Percentiles rank a stretch among this genome's conserved stretches.
These are phyloP conservation scores for Rubia yunnanensis DNA, from an alignment of 257 asterid genomes.

Conservation along the genomic window DNA sequence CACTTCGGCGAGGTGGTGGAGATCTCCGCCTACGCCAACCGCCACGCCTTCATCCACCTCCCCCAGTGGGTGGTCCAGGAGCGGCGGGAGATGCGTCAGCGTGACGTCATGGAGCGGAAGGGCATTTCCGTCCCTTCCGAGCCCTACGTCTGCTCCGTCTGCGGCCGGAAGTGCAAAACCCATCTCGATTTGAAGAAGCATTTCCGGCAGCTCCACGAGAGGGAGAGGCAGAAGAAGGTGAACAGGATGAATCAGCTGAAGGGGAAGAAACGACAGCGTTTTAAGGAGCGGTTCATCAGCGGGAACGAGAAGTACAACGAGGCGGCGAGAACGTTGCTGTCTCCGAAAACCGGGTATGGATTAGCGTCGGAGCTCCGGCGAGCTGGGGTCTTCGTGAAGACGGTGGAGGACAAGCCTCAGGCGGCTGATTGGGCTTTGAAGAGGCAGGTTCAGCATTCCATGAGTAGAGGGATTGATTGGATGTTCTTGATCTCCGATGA, in stretches of 20 bases:
- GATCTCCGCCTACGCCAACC: slow-evolving; percentile 81
- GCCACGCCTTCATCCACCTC: slow-evolving; percentile 79
- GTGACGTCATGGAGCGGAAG: slow-evolving; percentile 58
- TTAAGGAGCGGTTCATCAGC: slow-evolving; percentile 57
- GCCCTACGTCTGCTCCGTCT: slow-evolving; percentile 66
- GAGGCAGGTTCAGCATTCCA: slow-evolving; percentile 84
- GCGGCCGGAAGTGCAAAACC: slow-evolving; percentile 76
- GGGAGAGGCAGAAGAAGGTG: slow-evolving; percentile 81
- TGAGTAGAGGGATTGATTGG: slow-evolving; percentile 92
- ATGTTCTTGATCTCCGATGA: slow-evolving; percentile 77
- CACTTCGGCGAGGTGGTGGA: slow-evolving; percentile 71
- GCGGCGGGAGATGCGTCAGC: slow-evolving; percentile 50
- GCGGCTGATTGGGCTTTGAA: slow-evolving; percentile 97
- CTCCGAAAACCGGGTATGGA: slow-evolving; percentile 72
- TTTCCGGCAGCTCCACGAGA: slow-evolving; percentile 68
- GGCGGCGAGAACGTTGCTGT: slow-evolving; percentile 55
- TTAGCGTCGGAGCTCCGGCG: slow-evolving; percentile 71
- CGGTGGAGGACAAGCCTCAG: slow-evolving; percentile 88
- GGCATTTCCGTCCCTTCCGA: slow-evolving; percentile 36
- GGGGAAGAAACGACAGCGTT: slow-evolving; percentile 80
- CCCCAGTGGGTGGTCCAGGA: slow-evolving; percentile 80
- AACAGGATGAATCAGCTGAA: slow-evolving; percentile 65
- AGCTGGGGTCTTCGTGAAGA: slow-evolving; percentile 83
- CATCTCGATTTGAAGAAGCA: slow-evolving; percentile 70
- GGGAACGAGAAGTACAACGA: slow-evolving; percentile 71